These are phyloP conservation scores for Sparassis latifolia DNA, from an alignment of 1,284 basidiomycete genomes.

Conservation along the genomic window DNA sequence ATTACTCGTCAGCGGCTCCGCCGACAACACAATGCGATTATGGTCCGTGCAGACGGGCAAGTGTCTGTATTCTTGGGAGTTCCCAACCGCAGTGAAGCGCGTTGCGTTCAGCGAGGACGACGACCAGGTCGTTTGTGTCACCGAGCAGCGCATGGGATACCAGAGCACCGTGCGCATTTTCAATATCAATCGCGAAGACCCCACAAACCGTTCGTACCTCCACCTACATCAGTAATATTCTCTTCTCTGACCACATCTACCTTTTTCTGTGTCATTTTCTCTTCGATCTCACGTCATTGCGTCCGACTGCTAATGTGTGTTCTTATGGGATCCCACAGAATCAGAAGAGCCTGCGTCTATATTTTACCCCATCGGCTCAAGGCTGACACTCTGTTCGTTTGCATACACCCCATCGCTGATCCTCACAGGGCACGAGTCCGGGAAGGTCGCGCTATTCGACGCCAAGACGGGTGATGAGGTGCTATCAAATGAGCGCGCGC, in stretches of 20 bases:
- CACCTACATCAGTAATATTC: background rate
- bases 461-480: slow-evolving; percentile 86
- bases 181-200: slow-evolving; percentile 78
- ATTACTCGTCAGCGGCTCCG: slow-evolving; percentile 83
- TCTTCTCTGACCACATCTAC: background rate
- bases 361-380: slow-evolving; percentile 89
- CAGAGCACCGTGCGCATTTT: slow-evolving; percentile 88
- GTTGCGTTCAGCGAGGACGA: slow-evolving; percentile 90
- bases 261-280: background rate
- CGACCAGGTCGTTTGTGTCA: slow-evolving; percentile 84
- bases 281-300: background rate
- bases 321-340: slow-evolving; percentile 42
- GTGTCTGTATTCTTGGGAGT: slow-evolving; percentile 93
- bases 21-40: slow-evolving; percentile 88
- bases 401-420: slow-evolving; percentile 77
- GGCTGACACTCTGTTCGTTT: slow-evolving; percentile 94
- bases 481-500: slow-evolving; percentile 76
- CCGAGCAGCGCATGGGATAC: slow-evolving; percentile 94
- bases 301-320: background rate
- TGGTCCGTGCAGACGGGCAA: slow-evolving; percentile 91
- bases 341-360: slow-evolving; percentile 67
- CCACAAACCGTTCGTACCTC: slow-evolving; percentile 57
- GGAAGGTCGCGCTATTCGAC: slow-evolving; percentile 89
- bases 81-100: slow-evolving; percentile 95
- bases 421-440: slow-evolving; percentile 93